Percentiles rank a stretch among this genome's conserved stretches.
Evolutionary conservation across 768 basidiomycete species (phyloP).

Genomic region (Gloeopeniophorella convolvens): DNA sequence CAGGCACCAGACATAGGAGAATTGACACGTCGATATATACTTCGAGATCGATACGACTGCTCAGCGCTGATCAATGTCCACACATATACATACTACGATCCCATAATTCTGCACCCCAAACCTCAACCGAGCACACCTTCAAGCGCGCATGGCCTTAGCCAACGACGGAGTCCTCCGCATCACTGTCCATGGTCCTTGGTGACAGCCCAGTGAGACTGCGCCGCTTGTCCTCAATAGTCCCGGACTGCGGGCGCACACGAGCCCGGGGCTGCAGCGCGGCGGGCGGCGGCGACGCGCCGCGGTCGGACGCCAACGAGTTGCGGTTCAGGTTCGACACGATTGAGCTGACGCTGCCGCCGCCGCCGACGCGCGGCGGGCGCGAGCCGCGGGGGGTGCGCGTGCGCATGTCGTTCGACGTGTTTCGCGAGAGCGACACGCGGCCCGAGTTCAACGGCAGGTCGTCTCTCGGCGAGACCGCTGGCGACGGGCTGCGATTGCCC

Average conservation of each 20-base stretch:
- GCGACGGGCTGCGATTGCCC: slow-evolving; percentile 11
- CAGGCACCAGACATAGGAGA: too few species aligned
- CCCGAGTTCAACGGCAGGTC: slow-evolving; percentile 12
- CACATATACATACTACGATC: too few species aligned
- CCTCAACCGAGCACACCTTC: slow-evolving; percentile 9
- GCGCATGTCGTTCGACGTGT: slow-evolving; percentile 12
- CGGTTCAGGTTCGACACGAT: slow-evolving; percentile 16
- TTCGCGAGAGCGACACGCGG: slow-evolving; percentile 16
- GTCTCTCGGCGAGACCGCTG: slow-evolving; percentile 6
- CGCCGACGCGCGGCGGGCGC: slow-evolving; percentile 15
- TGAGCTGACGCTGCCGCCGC: slow-evolving; percentile 8
- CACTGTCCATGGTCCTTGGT: slow-evolving; percentile 75
- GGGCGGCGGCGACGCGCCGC: slow-evolving; percentile 11
- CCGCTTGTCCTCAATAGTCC: slow-evolving; percentile 12
- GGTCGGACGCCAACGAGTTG: slow-evolving; percentile 10
- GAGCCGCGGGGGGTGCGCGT: slow-evolving; percentile 13
- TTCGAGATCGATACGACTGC: too few species aligned
- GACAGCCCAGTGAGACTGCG: slow-evolving; percentile 34
- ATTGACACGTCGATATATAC: too few species aligned
- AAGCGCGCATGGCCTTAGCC: too few species aligned
- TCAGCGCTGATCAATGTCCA: too few species aligned
- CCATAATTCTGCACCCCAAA: too few species aligned
- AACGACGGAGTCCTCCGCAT: slow-evolving; percentile 72
- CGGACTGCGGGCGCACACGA: slow-evolving; percentile 20
- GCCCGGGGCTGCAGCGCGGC: slow-evolving; percentile 6